phyloP scores from a whole-genome alignment of 768 basidiomycete genomes.

The Pholiota microspora region DNA sequence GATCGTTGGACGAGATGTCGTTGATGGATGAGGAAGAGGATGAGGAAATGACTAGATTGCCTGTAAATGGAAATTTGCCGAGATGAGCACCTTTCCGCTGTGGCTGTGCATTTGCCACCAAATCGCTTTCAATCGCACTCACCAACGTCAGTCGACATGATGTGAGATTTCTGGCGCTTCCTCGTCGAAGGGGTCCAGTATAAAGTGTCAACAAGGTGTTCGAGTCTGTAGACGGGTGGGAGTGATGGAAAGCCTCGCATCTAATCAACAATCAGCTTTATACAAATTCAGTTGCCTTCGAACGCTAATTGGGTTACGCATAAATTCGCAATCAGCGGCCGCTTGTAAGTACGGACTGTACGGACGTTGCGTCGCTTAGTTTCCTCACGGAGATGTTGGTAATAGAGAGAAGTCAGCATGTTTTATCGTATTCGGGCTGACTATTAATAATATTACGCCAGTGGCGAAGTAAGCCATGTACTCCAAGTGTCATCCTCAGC shows the following conservation, averaged over 20 bases:
- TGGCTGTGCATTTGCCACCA: slow-evolving; percentile 17
- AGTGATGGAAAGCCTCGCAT: neutral
- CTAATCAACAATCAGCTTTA: neutral
- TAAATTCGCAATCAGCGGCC: neutral
- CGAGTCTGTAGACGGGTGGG: neutral
- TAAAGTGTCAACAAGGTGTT: neutral
- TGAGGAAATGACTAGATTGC: neutral
- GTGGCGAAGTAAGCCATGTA: too few species aligned
- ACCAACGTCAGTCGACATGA: neutral
- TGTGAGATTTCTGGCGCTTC: neutral
- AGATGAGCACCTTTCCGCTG: slow-evolving; percentile 4
- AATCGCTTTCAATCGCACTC: neutral
- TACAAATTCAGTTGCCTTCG: neutral
- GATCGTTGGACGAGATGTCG: neutral
- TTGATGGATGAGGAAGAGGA: neutral
- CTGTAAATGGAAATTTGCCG: slow-evolving; percentile 20
- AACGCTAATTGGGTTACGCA: too few species aligned
- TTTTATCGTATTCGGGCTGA: neutral
- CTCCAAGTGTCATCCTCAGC: too few species aligned
- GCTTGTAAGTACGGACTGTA: neutral
- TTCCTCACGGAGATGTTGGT: neutral
- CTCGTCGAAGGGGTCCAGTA: neutral
- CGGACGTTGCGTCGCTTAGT: neutral
- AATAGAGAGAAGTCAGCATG: neutral
- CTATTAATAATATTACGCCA: too few species aligned